Conservation (phyloP, 2,329 filamentous ascomycete species). For the Diaporthe capsici region DNA sequence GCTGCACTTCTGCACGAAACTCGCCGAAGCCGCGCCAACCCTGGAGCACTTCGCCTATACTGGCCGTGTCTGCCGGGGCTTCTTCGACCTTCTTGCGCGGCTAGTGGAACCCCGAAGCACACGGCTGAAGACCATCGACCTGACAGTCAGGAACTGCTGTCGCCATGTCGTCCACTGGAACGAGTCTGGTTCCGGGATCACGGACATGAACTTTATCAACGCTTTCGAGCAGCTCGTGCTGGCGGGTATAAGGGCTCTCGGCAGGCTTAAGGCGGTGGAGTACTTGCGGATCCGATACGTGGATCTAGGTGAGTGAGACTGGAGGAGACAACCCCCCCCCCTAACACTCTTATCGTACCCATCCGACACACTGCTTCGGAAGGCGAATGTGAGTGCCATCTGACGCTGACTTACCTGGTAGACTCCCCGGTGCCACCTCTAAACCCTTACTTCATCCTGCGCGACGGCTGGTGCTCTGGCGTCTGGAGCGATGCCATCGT, state of each 20-base stretch:
- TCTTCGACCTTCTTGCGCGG: conserved; percentile 73
- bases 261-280: conserved; percentile 70
- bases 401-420: conserved; percentile 47
- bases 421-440: conserved; percentile 79
- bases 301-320: conserved; percentile 69
- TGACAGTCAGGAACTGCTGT: conserved; percentile 83
- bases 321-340: conserved; percentile 43
- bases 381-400: background rate
- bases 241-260: conserved; percentile 72
- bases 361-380: background rate
- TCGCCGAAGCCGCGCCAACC: conserved; percentile 72
- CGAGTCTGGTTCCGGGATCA: conserved; percentile 78
- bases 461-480: conserved; percentile 73
- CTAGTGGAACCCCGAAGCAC: conserved; percentile 63
- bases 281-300: conserved; percentile 81
- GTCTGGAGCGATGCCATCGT: conserved; percentile 81
- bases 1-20: conserved; percentile 75
- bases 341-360: background rate
- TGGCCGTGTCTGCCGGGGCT: conserved; percentile 77
- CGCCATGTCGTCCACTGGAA: conserved; percentile 68
- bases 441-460: conserved; percentile 80
- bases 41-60: conserved; percentile 81
- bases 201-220: conserved; percentile 79
- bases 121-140: conserved; percentile 75
- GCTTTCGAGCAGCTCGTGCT: conserved; percentile 79